Base-by-base conservation (phyloP, 768 basidiomycete species). In the Lentinula lateritia region DNA sequence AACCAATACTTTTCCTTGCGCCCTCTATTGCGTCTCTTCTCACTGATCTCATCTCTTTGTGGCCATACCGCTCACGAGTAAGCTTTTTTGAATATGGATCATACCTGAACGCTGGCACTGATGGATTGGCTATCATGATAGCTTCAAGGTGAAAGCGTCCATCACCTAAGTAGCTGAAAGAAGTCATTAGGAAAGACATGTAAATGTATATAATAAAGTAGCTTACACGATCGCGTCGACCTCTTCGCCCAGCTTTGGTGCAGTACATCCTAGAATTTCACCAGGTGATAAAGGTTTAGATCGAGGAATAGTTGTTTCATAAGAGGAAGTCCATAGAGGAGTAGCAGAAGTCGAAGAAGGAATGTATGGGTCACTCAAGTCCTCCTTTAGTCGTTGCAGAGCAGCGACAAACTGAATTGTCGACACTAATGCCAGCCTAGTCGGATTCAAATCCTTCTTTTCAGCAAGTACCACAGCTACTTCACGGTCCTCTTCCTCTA, bases 111-210 rank as follows among this genome's bases (percentile, higher is more conserved):
- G 97, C 95, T 10, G 97, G 95, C 16, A 98, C 82, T 35, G 83
- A 74, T 0, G 97, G 97, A 72, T 99, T 99, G n/a, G 95, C 94
- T 62, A 99, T 97, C 97, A 99, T 99, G 71, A 98, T 95, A 13
- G 93, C 92, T 74, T 99, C 97, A 16, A 98, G 83, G 71, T 98
- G 97, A 78, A 99, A 99, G 9, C 97, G 89, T 20, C 97, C 97
- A 68, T 99, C 97, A 16, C 97, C 97, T 32, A 99, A 84, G 72
- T 98, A 99, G 67, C 95, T 97, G 62, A 52, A 18, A 38, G 32
- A 35, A 45, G 18, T 46, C 23, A 1, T 46, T 6, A 8, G 42
- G 42, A 16, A 12, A 46, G 38, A 42, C 9, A 12, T 15, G 18
- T 48, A 5, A 56, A 13, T 34, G 62, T 38, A 10, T 23, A 23